Base-by-base conservation (phyloP, 2,329 filamentous ascomycete genomes). In the Colletotrichum cereale region DNA sequence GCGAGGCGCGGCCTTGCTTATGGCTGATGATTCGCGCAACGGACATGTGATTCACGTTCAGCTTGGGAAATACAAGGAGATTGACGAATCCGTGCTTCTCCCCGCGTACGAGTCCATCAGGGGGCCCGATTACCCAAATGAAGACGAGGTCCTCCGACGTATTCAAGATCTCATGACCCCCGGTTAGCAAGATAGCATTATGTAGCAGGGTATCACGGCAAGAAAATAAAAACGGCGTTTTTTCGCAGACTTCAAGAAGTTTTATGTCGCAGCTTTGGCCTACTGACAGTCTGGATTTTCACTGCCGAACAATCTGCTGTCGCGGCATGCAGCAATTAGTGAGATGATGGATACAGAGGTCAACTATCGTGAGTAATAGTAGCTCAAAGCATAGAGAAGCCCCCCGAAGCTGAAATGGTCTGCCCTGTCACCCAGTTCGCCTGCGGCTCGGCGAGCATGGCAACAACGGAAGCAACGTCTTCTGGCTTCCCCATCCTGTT, bases 31-130 rank as follows among this genome's bases (percentile, higher is more conserved):
- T 16, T 75, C 77, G 0, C 79, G 86, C 60, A 81, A 88, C 52
- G 88, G 86, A 2, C 83, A 90, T 42, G 76, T 87, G 34, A 82
- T 90, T n/a, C 88, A 86, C 73, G 81, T 86, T 14, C 80, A 80
- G 67, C 78, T 81, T 12, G 85, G 87, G 0, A 82, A 83, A 63
- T 88, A 84, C 75, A 82, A 79, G 68, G 88, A 90, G 76, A 82
- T 90, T 21, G 88, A 90, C 66, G 84, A 88, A 70, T 76, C 80
- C 2, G 67, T 84, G 1, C 64, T 84, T 11, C 74, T 78, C 5
- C 82, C 82, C 2, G 76, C 79, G 0, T 83, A 76, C 21, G 75
- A 78, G 16, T 71, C 72, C 5, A 78, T 84, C 36, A 77, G 74
- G 42, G 79, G 81, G 0, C 74, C 75, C 3, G 77, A 79, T 31